Conservation (phyloP, 352 stramenopile genomes). For the Globisporangium cederbergense region DNA sequence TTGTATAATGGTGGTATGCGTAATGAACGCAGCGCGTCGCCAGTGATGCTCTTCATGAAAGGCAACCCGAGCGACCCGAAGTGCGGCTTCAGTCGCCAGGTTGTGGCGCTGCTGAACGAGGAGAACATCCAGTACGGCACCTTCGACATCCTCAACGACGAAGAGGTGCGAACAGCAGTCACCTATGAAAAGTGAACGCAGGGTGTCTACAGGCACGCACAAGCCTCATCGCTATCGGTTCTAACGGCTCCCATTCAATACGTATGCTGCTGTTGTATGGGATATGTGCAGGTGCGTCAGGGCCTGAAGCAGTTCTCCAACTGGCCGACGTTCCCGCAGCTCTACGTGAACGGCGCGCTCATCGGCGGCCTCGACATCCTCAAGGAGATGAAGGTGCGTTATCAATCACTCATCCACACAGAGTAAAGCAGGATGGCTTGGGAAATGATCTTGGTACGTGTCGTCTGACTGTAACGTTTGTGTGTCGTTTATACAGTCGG, state of each 20-base stretch:
- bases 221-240: too few species aligned
- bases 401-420: background rate
- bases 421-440: background rate
- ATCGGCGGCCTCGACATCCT: slow-evolving; percentile 97
- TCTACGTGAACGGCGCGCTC: slow-evolving; percentile 97
- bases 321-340: slow-evolving; percentile 98
- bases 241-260: too few species aligned
- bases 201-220: too few species aligned
- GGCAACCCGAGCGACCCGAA: slow-evolving; percentile 92
- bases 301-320: slow-evolving; percentile 96
- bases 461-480: background rate
- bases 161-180: slow-evolving; percentile 51
- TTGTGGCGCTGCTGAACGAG: slow-evolving; percentile 92
- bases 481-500: slow-evolving; percentile 17
- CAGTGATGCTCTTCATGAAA: slow-evolving; percentile 99
- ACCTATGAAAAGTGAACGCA: too few species aligned
- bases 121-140: slow-evolving; percentile 92
- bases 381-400: slow-evolving; percentile 92
- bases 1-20: background rate
- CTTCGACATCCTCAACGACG: slow-evolving; percentile 98
- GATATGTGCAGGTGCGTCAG: slow-evolving; percentile 81
- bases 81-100: slow-evolving; percentile 95
- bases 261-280: background rate
- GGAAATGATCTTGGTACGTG: background rate
- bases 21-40: slow-evolving; percentile 41